These are phyloP conservation scores for Astrothelium macrocarpum DNA, from an alignment of 495 filamentous ascomycete genomes.

Conservation along the genomic window DNA sequence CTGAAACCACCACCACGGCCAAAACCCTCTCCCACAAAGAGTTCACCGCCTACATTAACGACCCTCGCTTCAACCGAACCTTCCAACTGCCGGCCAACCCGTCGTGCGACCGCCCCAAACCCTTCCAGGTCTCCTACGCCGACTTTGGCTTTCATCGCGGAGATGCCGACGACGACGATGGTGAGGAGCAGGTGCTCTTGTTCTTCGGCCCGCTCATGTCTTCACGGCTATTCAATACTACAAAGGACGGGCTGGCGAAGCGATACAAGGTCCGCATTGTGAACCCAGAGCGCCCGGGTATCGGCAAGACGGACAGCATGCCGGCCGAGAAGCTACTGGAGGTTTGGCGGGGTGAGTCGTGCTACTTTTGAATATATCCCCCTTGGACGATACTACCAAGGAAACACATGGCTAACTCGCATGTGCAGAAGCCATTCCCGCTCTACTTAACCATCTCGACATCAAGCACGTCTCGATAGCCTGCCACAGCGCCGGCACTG, in stretches of 20 bases:
- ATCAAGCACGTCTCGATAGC: slow-evolving; percentile 19
- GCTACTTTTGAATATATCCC: background rate
- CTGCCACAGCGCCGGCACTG: slow-evolving; percentile 19
- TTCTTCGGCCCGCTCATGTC: slow-evolving; percentile 19
- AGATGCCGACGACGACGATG: slow-evolving; percentile 13
- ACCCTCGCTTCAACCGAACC: slow-evolving; percentile 14
- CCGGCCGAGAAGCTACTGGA: slow-evolving; percentile 11
- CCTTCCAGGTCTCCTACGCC: slow-evolving; percentile 17
- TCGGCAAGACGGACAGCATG: slow-evolving; percentile 18
- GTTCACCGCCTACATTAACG: background rate
- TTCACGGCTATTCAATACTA: slow-evolving; percentile 11
- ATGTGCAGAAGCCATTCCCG: slow-evolving; percentile 12
- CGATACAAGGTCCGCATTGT: slow-evolving; percentile 16
- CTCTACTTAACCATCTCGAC: slow-evolving; percentile 16
- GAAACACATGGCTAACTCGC: slow-evolving; percentile 5
- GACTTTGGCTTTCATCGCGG: slow-evolving; percentile 16
- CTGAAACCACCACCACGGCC: background rate
- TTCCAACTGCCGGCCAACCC: slow-evolving; percentile 14
- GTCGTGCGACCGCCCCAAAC: slow-evolving; percentile 9
- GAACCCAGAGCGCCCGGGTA: slow-evolving; percentile 19
- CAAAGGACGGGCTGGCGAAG: slow-evolving; percentile 16
- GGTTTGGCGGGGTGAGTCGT: slow-evolving; percentile 18
- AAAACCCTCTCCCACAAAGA: background rate
- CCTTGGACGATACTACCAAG: background rate
- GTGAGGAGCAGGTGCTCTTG: slow-evolving; percentile 5